These are phyloP conservation scores for Pleurostoma richardsiae DNA, from an alignment of 2,329 filamentous ascomycete species.

Conservation along the genomic window DNA sequence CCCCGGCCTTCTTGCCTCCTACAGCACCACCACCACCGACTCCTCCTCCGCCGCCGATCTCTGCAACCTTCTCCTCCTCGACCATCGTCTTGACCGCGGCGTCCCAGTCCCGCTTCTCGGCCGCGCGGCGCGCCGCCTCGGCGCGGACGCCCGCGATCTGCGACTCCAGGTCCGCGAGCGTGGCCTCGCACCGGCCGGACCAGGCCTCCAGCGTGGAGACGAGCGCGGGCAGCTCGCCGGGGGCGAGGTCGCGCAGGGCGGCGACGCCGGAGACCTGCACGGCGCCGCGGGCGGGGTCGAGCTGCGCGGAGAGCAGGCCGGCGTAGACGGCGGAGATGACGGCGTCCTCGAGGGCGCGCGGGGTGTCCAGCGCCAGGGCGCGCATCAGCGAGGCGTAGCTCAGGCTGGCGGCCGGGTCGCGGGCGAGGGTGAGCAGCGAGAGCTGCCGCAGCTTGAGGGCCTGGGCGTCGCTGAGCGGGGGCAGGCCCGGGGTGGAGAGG, in stretches of 20 bases:
- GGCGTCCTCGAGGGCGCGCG: conserved; percentile 74
- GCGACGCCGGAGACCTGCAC: conserved; percentile 78
- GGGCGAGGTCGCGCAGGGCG: conserved; percentile 79
- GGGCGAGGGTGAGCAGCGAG: conserved; percentile 76
- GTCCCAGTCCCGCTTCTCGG: conserved; percentile 41
- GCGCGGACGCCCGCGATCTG: conserved; percentile 65
- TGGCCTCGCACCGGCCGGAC: conserved; percentile 71
- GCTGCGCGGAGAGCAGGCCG: conserved; percentile 73
- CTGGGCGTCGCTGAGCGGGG: conserved; percentile 67
- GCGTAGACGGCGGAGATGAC: conserved; percentile 86
- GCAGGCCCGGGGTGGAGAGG: conserved; percentile 49
- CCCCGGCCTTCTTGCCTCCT: neutral
- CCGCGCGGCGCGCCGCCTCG: conserved; percentile 48
- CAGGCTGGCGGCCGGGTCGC: conserved; percentile 56
- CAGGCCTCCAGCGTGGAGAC: conserved; percentile 65
- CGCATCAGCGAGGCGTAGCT: conserved; percentile 66
- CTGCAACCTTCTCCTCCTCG: conserved; percentile 31
- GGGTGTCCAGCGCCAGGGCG: conserved; percentile 60
- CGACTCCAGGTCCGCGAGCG: conserved; percentile 68
- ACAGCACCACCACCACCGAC: neutral
- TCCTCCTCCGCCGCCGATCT: conserved; percentile 6
- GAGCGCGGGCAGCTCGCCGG: conserved; percentile 65
- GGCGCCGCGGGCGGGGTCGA: conserved; percentile 71
- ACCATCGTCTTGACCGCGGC: conserved; percentile 43
- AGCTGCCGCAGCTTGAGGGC: conserved; percentile 84